Percentiles rank a stretch among this genome's conserved stretches.
Evolutionary conservation across 164 flowering plant genomes (phyloP).

Genomic region (Umbilicus rupestris): DNA sequence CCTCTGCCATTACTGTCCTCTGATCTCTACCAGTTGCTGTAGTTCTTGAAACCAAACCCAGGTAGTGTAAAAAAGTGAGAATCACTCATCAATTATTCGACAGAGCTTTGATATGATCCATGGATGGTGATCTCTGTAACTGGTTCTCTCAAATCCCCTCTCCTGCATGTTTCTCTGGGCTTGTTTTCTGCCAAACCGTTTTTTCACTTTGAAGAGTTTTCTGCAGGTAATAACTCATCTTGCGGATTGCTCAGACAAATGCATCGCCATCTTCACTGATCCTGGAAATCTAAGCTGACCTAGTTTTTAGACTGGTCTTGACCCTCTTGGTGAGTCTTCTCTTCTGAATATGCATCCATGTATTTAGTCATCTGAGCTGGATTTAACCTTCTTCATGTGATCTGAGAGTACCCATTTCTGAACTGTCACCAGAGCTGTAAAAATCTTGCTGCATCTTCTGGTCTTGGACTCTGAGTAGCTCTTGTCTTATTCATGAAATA

Average conservation of each 20-base stretch:
- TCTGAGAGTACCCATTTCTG: no score
- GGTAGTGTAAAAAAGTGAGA: background rate
- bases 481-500: background rate
- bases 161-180: background rate
- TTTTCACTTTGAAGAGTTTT: background rate
- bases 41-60: background rate
- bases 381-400: background rate
- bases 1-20: background rate
- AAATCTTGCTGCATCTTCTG: background rate
- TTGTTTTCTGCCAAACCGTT: background rate
- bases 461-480: background rate
- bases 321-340: background rate
- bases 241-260: background rate
- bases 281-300: background rate
- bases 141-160: background rate
- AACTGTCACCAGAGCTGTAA: background rate
- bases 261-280: slow-evolving; percentile 1
- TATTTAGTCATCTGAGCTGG: background rate
- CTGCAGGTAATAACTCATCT: background rate
- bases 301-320: background rate
- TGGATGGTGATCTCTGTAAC: background rate
- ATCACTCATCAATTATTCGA: slow-evolving; percentile 1
- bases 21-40: background rate
- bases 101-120: background rate
- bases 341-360: no score